These are phyloP conservation scores for Sodiomyces alkalinus DNA, from an alignment of 2,329 filamentous ascomycete genomes.

Conservation along the genomic window DNA sequence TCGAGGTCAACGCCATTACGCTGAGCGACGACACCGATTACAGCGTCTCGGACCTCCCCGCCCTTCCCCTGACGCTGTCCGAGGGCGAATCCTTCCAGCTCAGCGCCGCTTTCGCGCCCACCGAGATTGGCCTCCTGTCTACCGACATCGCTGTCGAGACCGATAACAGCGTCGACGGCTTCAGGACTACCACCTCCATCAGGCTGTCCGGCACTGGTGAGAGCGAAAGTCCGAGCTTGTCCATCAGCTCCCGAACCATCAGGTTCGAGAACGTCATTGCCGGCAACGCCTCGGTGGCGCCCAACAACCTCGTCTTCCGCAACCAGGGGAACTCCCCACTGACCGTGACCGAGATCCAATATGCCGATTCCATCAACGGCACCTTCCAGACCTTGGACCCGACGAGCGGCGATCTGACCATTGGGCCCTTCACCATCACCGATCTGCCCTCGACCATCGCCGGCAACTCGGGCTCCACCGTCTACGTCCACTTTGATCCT, in stretches of 20 bases:
- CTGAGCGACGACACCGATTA: conserved; percentile 19
- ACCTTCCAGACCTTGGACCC: conserved; percentile 25
- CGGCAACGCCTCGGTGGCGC: conserved; percentile 20
- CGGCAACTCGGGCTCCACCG: conserved; percentile 20
- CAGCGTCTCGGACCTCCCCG: conserved; percentile 18
- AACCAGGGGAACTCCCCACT: conserved; percentile 33
- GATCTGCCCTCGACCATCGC: conserved; percentile 28
- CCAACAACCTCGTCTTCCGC: conserved; percentile 28
- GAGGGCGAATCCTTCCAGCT: conserved; percentile 26
- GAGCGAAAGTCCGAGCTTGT: conserved; percentile 28
- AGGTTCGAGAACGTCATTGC: conserved; percentile 34
- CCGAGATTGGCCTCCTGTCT: conserved; percentile 29
- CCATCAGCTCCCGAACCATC: conserved; percentile 29
- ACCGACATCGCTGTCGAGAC: conserved; percentile 31
- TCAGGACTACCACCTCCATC: conserved; percentile 28
- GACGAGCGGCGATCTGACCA: conserved; percentile 18
- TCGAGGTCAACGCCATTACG: conserved; percentile 23
- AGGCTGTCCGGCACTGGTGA: conserved; percentile 32
- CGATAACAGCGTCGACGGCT: conserved; percentile 28
- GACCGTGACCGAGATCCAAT: conserved; percentile 26
- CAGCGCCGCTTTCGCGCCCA: conserved; percentile 27
- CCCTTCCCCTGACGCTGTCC: conserved; percentile 14
- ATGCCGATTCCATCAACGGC: conserved; percentile 26
- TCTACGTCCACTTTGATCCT: conserved; percentile 32
- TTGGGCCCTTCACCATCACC: conserved; percentile 32